Percentiles rank a stretch among this genome's conserved stretches.
Evolutionary conservation across 768 basidiomycete genomes (phyloP).

Genomic region (Kwoniella europaea): DNA sequence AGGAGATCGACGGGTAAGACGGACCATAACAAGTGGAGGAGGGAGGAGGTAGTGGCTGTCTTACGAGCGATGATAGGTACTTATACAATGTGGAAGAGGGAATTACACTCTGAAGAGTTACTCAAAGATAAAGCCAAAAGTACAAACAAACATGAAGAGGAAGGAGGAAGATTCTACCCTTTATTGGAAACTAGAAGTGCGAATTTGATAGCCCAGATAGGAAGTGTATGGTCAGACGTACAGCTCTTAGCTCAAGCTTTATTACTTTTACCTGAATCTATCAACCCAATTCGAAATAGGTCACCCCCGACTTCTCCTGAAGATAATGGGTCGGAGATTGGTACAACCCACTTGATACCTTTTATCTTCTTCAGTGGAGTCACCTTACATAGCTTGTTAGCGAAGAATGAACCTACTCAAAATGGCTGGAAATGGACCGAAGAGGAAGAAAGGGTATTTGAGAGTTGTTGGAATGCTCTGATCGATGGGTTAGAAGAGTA

Average conservation of each 20-base stretch:
- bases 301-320: neutral
- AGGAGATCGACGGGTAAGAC: constrained; percentile 10
- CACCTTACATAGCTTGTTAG: constrained; percentile 33
- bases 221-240: constrained; percentile 36
- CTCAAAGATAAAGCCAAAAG: constrained; percentile 3
- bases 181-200: constrained; percentile 46
- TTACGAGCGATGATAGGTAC: constrained; percentile 36
- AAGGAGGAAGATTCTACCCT: constrained; percentile 24
- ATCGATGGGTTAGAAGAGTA: constrained; percentile 28
- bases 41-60: constrained; percentile 36
- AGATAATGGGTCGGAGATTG: neutral
- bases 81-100: constrained; percentile 26
- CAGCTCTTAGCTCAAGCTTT: constrained; percentile 50
- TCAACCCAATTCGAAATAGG: neutral
- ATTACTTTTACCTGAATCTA: constrained; percentile 36
- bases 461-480: constrained; percentile 34
- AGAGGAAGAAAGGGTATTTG: constrained; percentile 22
- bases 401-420: constrained; percentile 13
- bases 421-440: constrained; percentile 39
- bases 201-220: constrained; percentile 44
- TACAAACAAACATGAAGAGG: neutral
- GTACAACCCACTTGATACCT: constrained; percentile 40
- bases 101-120: constrained; percentile 6
- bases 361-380: constrained; percentile 43
- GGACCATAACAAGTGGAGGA: constrained; percentile 27